Percentiles rank a stretch among this genome's conserved stretches.
Conservation (phyloP, 2,329 filamentous ascomycete species). For the Ceratocystis cubensis region DNA sequence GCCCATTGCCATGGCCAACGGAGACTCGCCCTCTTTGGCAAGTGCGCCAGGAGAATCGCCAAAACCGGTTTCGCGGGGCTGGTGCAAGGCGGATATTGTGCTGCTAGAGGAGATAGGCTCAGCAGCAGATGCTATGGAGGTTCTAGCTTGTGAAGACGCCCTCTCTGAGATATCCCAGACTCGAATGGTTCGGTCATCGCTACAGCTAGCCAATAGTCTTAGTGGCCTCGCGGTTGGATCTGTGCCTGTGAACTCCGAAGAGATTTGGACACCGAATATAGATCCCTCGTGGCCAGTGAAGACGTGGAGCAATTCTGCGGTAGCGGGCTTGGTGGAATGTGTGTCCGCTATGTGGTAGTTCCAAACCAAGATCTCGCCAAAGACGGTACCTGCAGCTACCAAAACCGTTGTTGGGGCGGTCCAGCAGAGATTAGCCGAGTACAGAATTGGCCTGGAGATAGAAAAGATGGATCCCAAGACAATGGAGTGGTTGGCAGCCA, state of each 20-base stretch:
- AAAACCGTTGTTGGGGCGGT: slow-evolving; percentile 47
- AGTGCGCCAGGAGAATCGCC: slow-evolving; percentile 26
- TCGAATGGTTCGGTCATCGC: slow-evolving; percentile 81
- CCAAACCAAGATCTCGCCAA: slow-evolving; percentile 90
- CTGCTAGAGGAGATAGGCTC: slow-evolving; percentile 24
- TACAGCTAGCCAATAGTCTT: slow-evolving; percentile 77
- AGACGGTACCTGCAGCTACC: slow-evolving; percentile 80
- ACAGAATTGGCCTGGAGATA: slow-evolving; percentile 72
- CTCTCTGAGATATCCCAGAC: slow-evolving; percentile 68
- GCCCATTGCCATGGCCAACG: slow-evolving; percentile 64
- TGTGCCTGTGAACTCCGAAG: slow-evolving; percentile 35
- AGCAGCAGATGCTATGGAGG: not conserved
- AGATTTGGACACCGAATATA: slow-evolving; percentile 80
- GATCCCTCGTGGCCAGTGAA: slow-evolving; percentile 74
- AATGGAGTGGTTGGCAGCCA: slow-evolving; percentile 26
- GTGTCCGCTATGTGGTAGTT: slow-evolving; percentile 41
- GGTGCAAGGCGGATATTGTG: slow-evolving; percentile 27
- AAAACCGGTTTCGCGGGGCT: slow-evolving; percentile 50
- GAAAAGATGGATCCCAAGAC: slow-evolving; percentile 42
- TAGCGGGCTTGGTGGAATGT: slow-evolving; percentile 9
- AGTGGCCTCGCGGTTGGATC: slow-evolving; percentile 30
- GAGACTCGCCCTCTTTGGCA: slow-evolving; percentile 24
- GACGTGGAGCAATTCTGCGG: slow-evolving; percentile 38
- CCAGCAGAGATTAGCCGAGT: slow-evolving; percentile 65
- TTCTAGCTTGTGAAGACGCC: not conserved